Conservation (phyloP, 2,329 filamentous ascomycete species). For the Whalleya microplaca region DNA sequence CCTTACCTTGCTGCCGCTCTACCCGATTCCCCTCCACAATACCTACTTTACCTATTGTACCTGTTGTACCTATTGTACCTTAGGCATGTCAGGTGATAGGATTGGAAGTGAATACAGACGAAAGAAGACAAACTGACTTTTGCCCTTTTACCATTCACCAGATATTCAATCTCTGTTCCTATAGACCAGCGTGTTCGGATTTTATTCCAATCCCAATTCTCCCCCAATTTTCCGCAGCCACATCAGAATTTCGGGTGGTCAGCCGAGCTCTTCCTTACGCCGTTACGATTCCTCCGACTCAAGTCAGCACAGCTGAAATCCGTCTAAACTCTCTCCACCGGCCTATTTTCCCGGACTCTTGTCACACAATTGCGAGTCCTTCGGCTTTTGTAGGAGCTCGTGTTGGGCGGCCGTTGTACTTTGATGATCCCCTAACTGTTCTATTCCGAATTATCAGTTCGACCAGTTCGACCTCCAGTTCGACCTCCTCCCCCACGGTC, state of each 20-base stretch:
- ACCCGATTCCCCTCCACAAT: constrained; percentile 1
- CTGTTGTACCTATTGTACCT: too few species aligned
- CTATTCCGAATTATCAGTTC: constrained; percentile 25
- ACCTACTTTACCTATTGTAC: too few species aligned
- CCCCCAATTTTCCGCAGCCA: not conserved
- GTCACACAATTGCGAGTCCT: constrained; percentile 27
- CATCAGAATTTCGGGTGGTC: constrained; percentile 15
- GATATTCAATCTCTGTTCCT: constrained; percentile 1
- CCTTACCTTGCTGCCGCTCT: constrained; percentile 6
- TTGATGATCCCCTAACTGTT: constrained; percentile 32
- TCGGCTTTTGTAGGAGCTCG: constrained; percentile 31
- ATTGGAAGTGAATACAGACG: not conserved
- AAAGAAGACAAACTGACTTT: constrained; percentile 1
- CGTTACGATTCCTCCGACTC: constrained; percentile 7
- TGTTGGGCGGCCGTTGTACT: constrained; percentile 27
- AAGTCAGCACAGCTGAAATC: constrained; percentile 8
- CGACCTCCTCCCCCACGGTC: constrained; percentile 11
- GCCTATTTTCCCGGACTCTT: constrained; percentile 11
- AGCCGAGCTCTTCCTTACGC: constrained; percentile 10
- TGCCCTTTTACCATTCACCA: constrained; percentile 5
- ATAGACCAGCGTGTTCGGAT: constrained; percentile 1
- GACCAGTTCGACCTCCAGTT: too few species aligned
- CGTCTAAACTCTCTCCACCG: constrained; percentile 12
- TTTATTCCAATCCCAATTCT: not conserved
- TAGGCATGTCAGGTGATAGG: too few species aligned